phyloP scores from a whole-genome alignment of 164 flowering plant genomes.

The Magnolia changhungtana region DNA sequence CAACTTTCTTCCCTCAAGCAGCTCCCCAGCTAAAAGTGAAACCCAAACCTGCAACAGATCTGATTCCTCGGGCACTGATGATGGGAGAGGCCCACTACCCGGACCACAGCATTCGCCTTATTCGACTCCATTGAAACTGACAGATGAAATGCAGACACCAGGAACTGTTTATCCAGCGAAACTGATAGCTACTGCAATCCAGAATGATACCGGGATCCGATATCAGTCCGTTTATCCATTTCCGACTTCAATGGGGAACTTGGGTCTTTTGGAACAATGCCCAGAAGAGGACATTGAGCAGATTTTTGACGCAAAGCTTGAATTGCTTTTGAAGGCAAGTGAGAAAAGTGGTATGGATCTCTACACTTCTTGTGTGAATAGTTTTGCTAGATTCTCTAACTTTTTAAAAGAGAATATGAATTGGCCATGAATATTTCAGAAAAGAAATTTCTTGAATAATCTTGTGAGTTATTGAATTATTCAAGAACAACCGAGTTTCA shows the following conservation, averaged over 20 bases:
- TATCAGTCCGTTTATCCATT: slow-evolving; percentile 70
- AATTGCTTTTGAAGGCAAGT: slow-evolving; percentile 19
- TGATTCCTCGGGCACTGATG: slow-evolving; percentile 24
- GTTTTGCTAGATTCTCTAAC: background rate
- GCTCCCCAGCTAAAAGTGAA: background rate
- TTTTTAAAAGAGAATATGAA: no score
- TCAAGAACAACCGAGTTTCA: no score
- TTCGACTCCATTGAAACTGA: slow-evolving; percentile 61
- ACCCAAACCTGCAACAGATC: slow-evolving; percentile 12
- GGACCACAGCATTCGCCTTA: slow-evolving; percentile 48
- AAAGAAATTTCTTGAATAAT: no score
- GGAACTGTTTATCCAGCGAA: slow-evolving; percentile 72
- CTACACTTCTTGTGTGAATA: background rate
- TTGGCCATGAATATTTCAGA: no score
- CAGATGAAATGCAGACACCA: slow-evolving; percentile 92
- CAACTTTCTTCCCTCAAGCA: background rate
- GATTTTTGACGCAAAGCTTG: slow-evolving; percentile 17
- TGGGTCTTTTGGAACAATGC: slow-evolving; percentile 33
- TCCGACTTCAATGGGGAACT: slow-evolving; percentile 44
- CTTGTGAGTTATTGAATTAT: no score
- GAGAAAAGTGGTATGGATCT: background rate
- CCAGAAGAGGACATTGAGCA: slow-evolving; percentile 22
- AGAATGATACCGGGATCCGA: slow-evolving; percentile 48
- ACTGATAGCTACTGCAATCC: slow-evolving; percentile 25
- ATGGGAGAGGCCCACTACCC: background rate